phyloP scores from a whole-genome alignment of 2,329 filamentous ascomycete species.

The Tolypocladium pustulatum region DNA sequence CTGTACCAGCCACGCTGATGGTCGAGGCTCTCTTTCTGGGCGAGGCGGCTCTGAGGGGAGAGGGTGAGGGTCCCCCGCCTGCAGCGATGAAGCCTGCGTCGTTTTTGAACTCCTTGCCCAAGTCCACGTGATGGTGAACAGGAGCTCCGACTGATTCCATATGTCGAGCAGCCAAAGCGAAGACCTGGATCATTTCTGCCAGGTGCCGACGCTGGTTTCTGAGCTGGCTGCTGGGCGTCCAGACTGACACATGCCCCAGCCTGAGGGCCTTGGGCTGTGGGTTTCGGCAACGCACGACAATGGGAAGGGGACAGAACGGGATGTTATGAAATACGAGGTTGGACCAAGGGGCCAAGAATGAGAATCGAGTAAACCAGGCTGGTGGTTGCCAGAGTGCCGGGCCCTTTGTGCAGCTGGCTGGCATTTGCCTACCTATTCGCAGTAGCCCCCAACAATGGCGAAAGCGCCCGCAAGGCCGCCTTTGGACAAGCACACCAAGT shows the following conservation, averaged over 20 bases:
- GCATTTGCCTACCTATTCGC: not conserved
- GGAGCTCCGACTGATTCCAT: slow-evolving; percentile 11
- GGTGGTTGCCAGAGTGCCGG: slow-evolving; percentile 1
- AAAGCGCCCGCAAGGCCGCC: slow-evolving; percentile 4
- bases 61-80: slow-evolving; percentile 4
- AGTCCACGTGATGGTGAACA: slow-evolving; percentile 10
- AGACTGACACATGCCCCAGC: not conserved
- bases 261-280: not conserved
- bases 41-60: slow-evolving; percentile 3
- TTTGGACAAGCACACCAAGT: slow-evolving; percentile 8
- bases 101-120: slow-evolving; percentile 9
- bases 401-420: not conserved
- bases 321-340: not conserved
- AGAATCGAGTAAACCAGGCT: not conserved
- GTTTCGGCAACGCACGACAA: not conserved
- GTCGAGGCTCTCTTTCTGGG: slow-evolving; percentile 34
- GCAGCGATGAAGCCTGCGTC: slow-evolving; percentile 3
- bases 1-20: slow-evolving; percentile 34
- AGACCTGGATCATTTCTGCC: slow-evolving; percentile 13
- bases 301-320: not conserved
- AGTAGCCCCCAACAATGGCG: slow-evolving; percentile 4
- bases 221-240: not conserved
- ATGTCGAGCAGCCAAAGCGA: slow-evolving; percentile 11
- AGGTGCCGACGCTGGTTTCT: not conserved
- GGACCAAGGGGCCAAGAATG: not conserved